Percentiles rank a stretch among this genome's conserved stretches.
phyloP scores from a whole-genome alignment of 2,329 filamentous ascomycete species.

The Talaromyces funiculosus region DNA sequence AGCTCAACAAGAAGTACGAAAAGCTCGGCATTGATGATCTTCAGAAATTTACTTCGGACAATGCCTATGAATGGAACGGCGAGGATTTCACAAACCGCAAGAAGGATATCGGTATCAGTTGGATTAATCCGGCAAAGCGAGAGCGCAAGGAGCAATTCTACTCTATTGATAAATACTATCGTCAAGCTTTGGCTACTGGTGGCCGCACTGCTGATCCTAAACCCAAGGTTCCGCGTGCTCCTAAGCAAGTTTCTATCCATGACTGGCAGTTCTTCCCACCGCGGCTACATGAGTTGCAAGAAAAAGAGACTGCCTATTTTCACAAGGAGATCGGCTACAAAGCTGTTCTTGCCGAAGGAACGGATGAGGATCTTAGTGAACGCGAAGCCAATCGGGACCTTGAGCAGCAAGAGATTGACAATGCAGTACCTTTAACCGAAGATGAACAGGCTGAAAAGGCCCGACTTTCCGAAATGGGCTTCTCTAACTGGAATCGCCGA shows the following conservation, averaged over 20 bases:
- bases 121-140: slow-evolving; percentile 98
- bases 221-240: slow-evolving; percentile 90
- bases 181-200: slow-evolving; percentile 79
- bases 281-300: slow-evolving; percentile 78
- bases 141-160: slow-evolving; percentile 98
- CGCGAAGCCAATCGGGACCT: slow-evolving; percentile 81
- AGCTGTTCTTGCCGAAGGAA: slow-evolving; percentile 78
- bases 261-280: slow-evolving; percentile 97
- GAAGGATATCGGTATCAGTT: slow-evolving; percentile 85
- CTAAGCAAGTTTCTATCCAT: slow-evolving; percentile 85
- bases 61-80: slow-evolving; percentile 98
- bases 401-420: slow-evolving; percentile 89
- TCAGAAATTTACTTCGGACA: slow-evolving; percentile 96
- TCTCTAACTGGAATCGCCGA: slow-evolving; percentile 89
- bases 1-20: slow-evolving; percentile 90
- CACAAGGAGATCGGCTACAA: slow-evolving; percentile 96
- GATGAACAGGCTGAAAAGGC: slow-evolving; percentile 86
- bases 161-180: slow-evolving; percentile 98
- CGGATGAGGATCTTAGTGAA: slow-evolving; percentile 78
- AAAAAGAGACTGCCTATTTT: slow-evolving; percentile 92
- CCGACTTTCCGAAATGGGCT: slow-evolving; percentile 73
- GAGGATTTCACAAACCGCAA: slow-evolving; percentile 89
- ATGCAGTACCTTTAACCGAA: slow-evolving; percentile 79
- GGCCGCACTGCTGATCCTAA: slow-evolving; percentile 75
- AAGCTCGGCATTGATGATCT: slow-evolving; percentile 94